Conservation (phyloP, 1,284 basidiomycete species). For the Trichosporon inkin region DNA sequence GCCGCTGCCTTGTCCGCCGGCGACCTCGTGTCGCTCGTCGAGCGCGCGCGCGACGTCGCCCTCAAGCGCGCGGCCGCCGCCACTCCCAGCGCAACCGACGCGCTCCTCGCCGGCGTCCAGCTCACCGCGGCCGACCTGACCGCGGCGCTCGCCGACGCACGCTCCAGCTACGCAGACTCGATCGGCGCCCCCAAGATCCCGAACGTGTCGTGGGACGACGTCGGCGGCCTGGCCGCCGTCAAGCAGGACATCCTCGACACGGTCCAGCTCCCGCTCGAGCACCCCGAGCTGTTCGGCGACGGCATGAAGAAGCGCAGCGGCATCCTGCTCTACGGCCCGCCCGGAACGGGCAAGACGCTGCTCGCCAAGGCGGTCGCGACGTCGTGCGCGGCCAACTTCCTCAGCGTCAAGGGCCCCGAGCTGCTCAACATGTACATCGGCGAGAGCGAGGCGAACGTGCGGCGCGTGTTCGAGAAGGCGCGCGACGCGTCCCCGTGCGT, state of each 20-base stretch:
- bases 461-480: conserved; percentile 85
- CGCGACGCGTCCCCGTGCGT: conserved; percentile 86
- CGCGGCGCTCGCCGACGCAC: conserved; percentile 67
- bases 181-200: conserved; percentile 97
- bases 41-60: conserved; percentile 61
- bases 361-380: conserved; percentile 74
- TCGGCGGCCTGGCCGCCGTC: conserved; percentile 83
- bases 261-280: conserved; percentile 88
- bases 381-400: conserved; percentile 85
- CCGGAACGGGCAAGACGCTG: conserved; percentile 90
- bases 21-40: conserved; percentile 72
- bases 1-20: conserved; percentile 86
- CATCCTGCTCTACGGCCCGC: conserved; percentile 73
- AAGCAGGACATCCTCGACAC: conserved; percentile 96
- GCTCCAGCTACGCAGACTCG: conserved; percentile 78
- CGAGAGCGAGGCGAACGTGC: conserved; percentile 94
- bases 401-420: conserved; percentile 96
- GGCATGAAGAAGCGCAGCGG: conserved; percentile 95
- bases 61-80: conserved; percentile 53
- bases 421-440: conserved; percentile 98
- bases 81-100: conserved; percentile 18
- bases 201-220: conserved; percentile 94
- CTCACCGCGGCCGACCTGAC: conserved; percentile 69
- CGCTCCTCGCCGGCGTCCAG: conserved; percentile 56
- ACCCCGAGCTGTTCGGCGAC: conserved; percentile 87